Evolutionary conservation across 2,329 filamentous ascomycete species (phyloP).

Genomic region (Sclerotinia borealis): DNA sequence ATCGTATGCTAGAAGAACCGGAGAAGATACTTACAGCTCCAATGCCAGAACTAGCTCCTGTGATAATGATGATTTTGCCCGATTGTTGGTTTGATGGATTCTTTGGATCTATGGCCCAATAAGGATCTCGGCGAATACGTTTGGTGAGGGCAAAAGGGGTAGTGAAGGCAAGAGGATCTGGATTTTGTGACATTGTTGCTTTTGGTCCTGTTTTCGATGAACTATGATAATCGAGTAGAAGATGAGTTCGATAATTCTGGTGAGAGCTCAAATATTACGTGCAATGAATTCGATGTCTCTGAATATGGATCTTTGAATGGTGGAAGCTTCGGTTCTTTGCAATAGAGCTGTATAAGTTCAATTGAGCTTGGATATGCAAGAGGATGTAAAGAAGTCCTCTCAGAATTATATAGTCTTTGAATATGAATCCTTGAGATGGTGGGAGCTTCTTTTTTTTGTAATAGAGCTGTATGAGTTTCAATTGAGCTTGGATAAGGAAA

Average conservation of each 20-base stretch:
- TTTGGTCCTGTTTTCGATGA: not conserved
- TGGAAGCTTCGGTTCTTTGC: not conserved
- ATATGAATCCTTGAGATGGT: too few species aligned
- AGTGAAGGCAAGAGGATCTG: not conserved
- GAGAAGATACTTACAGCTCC: constrained; percentile 24
- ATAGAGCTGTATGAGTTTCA: too few species aligned
- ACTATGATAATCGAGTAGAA: not conserved
- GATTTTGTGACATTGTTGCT: not conserved
- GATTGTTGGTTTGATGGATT: constrained; percentile 22
- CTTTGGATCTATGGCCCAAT: constrained; percentile 23
- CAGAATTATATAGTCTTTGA: not conserved
- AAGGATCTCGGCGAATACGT: constrained; percentile 24
- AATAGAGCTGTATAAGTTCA: not conserved
- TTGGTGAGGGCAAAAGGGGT: constrained; percentile 25
- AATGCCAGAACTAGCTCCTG: constrained; percentile 29
- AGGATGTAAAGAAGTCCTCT: not conserved
- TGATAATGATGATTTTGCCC: constrained; percentile 27
- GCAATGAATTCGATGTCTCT: not conserved
- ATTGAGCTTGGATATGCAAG: not conserved
- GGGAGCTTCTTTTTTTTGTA: too few species aligned
- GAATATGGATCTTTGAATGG: not conserved
- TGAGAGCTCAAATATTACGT: not conserved
- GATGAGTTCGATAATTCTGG: not conserved
- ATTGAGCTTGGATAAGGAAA: too few species aligned
- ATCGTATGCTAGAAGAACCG: too few species aligned